These are phyloP conservation scores for Albugo candida DNA, from an alignment of 352 stramenopile genomes.

Conservation along the genomic window DNA sequence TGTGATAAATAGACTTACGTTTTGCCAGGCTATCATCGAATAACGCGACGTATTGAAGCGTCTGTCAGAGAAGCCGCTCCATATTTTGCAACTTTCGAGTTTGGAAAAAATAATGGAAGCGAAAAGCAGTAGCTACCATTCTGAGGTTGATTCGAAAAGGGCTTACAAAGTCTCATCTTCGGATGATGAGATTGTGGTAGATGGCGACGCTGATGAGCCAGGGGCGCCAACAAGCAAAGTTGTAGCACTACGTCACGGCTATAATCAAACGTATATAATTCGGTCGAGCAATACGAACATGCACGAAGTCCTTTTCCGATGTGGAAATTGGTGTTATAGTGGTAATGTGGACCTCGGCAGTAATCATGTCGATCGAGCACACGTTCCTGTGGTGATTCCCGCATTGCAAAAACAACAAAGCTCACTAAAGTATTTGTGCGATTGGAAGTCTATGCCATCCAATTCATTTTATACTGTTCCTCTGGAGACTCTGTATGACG, in stretches of 20 bases:
- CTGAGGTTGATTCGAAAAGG: background rate
- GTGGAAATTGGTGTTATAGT: slow-evolving; percentile 90
- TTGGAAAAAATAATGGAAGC: slow-evolving; percentile 26
- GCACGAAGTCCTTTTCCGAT: slow-evolving; percentile 85
- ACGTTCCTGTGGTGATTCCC: slow-evolving; percentile 81
- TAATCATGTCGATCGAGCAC: slow-evolving; percentile 54
- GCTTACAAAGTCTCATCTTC: background rate
- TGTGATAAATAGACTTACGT: no score
- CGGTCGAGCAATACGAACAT: slow-evolving; percentile 40
- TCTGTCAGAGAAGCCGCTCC: no score
- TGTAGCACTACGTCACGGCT: slow-evolving; percentile 67
- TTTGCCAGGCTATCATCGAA: no score
- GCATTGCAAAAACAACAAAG: slow-evolving; percentile 87
- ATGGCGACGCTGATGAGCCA: slow-evolving; percentile 22
- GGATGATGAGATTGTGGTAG: slow-evolving; percentile 6
- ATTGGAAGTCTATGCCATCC: slow-evolving; percentile 57
- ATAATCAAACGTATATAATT: slow-evolving; percentile 87
- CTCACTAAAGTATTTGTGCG: slow-evolving; percentile 82
- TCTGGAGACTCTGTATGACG: slow-evolving; percentile 60
- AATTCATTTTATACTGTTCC: slow-evolving; percentile 49
- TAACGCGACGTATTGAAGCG: no score
- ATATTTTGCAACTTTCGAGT: no score
- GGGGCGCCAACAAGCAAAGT: slow-evolving; percentile 33
- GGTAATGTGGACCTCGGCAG: slow-evolving; percentile 78
- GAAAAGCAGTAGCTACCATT: slow-evolving; percentile 13